Conservation (phyloP, 768 basidiomycete species). For the Suillus subaureus region DNA sequence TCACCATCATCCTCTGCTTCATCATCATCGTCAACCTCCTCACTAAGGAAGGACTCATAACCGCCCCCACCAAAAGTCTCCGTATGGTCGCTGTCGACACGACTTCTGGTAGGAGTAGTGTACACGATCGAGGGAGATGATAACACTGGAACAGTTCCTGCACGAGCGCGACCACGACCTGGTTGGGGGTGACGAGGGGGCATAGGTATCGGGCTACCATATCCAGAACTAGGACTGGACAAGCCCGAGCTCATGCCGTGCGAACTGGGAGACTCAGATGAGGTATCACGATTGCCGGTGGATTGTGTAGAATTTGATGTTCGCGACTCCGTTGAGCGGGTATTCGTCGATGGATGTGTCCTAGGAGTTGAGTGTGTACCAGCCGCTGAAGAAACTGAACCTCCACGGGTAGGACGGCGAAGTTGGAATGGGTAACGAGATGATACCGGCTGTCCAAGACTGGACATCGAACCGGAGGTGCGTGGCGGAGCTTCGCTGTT, state of each 20-base stretch:
- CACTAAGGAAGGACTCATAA: slow-evolving; percentile 35
- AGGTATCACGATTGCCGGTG: slow-evolving; percentile 60
- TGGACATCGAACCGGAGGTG: slow-evolving; percentile 83
- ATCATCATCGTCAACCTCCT: slow-evolving; percentile 27
- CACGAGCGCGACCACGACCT: slow-evolving; percentile 39
- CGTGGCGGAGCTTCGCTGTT: slow-evolving; percentile 60
- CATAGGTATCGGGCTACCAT: slow-evolving; percentile 45
- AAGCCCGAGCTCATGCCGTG: slow-evolving; percentile 40
- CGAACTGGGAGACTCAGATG: slow-evolving; percentile 60
- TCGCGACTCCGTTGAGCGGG: slow-evolving; percentile 41
- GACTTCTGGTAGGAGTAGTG: slow-evolving; percentile 27
- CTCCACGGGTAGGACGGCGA: slow-evolving; percentile 50
- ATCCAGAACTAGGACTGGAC: slow-evolving; percentile 39
- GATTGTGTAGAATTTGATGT: slow-evolving; percentile 52
- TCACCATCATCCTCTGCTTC: slow-evolving; percentile 20
- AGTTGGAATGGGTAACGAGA: slow-evolving; percentile 74
- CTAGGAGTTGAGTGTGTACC: slow-evolving; percentile 43
- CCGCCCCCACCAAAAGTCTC: slow-evolving; percentile 27
- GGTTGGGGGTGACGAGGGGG: slow-evolving; percentile 48
- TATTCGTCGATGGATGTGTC: slow-evolving; percentile 39
- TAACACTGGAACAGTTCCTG: slow-evolving; percentile 41
- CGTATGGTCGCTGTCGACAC: slow-evolving; percentile 31
- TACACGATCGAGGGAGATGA: slow-evolving; percentile 38
- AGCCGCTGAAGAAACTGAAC: slow-evolving; percentile 42
- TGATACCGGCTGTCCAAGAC: slow-evolving; percentile 74